phyloP scores from a whole-genome alignment of 2,329 filamentous ascomycete species.

The Delphinella strobiligena region DNA sequence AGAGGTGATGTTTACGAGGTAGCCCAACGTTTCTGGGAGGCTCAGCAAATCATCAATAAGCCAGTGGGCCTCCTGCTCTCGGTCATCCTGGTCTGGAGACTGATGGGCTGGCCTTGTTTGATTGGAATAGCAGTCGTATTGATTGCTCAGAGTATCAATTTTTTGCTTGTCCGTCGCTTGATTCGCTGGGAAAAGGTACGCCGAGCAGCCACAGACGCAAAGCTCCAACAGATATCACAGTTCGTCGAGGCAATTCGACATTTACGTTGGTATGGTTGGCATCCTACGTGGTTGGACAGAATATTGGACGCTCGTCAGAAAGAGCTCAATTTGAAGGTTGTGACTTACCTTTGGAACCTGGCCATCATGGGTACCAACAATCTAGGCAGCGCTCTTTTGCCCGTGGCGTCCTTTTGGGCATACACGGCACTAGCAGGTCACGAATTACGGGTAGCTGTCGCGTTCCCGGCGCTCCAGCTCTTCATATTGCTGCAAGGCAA shows the following conservation, averaged over 20 bases:
- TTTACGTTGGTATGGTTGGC: slow-evolving; percentile 73
- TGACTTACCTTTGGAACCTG: slow-evolving; percentile 50
- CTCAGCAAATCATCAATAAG: slow-evolving; percentile 61
- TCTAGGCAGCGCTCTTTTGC: slow-evolving; percentile 62
- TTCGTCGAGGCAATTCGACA: slow-evolving; percentile 80
- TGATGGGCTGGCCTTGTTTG: slow-evolving; percentile 71
- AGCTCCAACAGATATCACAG: slow-evolving; percentile 70
- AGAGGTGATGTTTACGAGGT: slow-evolving; percentile 57
- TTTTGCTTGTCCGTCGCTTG: slow-evolving; percentile 51
- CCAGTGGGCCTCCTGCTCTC: slow-evolving; percentile 68
- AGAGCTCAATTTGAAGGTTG: slow-evolving; percentile 54
- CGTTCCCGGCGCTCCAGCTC: slow-evolving; percentile 74
- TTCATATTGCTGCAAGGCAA: slow-evolving; percentile 65
- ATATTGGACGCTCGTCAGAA: slow-evolving; percentile 57
- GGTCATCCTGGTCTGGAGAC: slow-evolving; percentile 58
- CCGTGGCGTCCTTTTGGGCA: slow-evolving; percentile 68
- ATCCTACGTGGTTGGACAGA: slow-evolving; percentile 57
- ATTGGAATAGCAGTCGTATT: slow-evolving; percentile 57
- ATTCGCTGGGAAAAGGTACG: slow-evolving; percentile 58
- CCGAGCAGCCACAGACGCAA: slow-evolving; percentile 61
- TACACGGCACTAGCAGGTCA: slow-evolving; percentile 62
- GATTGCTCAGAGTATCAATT: slow-evolving; percentile 58
- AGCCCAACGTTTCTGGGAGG: slow-evolving; percentile 73
- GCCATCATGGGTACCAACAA: slow-evolving; percentile 58
- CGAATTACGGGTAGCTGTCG: slow-evolving; percentile 64